Base-by-base conservation (phyloP, 305 asterid genomes). In the Fraxinus nigra region DNA sequence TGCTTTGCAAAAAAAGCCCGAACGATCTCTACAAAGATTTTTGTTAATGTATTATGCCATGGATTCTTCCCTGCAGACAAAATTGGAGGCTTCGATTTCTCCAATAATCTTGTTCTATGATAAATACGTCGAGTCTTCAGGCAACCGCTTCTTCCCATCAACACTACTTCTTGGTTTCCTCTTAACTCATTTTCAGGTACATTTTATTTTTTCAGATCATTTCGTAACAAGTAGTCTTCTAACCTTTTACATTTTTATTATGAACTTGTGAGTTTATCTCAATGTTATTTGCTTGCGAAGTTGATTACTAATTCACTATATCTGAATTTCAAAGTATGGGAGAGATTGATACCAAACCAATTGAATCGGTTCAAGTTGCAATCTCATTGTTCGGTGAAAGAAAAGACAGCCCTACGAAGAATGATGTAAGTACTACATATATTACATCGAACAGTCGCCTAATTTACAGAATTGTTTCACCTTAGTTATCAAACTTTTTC, bases 281-380 rank as follows among this genome's bases (percentile, higher is more conserved):
- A 1, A 54, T n/a, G 24, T 54, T n/a, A 54, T 54, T 54, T 54
- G 24, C 10, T n/a, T 56, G 28, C 40, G n/a, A 69, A 63, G 33
- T 63, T 30, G 33, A 26, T 30, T 22, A 40, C 3, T 18, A 28
- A 51, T 48, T 14, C 16, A 48, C 7, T 48, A 48, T 48, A 4
- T 16, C 33, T 26, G 16, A 16, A 33, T 1, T 11, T 67, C 37
- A 1, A 74, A 72, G 11, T 3, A 87, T 92, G 97, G 97, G 92
- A 26, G 97, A 92, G 86, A 87, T 93, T 54, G 95, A 91, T 72
- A 90, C 92, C 38, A 90, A 89, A 72, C 87, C 95, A 77, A 86
- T 91, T 78, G 92, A 91, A 72, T 90, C 97, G 0, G 98, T 92
- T 74, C 93, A 93, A 81, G 86, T 84, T 76, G 95, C 91, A 9